phyloP scores from a whole-genome alignment of 208 protist genomes.

The Trypanosomatidae sp. region DNA sequence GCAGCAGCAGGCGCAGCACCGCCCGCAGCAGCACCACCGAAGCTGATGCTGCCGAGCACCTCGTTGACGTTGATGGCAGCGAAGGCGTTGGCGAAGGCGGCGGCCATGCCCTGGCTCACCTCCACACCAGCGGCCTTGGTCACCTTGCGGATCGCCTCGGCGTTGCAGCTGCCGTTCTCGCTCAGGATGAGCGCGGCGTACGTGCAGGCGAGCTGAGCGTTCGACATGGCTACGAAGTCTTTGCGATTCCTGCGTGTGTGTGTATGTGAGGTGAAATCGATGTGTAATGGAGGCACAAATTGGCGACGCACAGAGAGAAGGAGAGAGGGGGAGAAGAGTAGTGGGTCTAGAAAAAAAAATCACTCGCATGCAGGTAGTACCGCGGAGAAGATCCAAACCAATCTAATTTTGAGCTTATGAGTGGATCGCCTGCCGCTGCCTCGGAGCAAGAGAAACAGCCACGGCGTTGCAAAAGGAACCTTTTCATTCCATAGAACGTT shows the following conservation, averaged over 20 bases:
- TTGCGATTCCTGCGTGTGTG: background rate
- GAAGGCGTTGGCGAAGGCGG: slow-evolving; percentile 65
- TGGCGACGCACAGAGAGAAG: no score
- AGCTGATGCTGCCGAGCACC: slow-evolving; percentile 74
- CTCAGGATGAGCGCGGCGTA: slow-evolving; percentile 95
- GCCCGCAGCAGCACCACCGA: slow-evolving; percentile 52
- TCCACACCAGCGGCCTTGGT: slow-evolving; percentile 78
- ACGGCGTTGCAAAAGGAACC: no score
- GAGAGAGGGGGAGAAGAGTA: background rate
- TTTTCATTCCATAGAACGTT: no score
- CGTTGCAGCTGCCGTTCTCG: slow-evolving; percentile 88
- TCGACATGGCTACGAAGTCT: no score
- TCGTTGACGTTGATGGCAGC: slow-evolving; percentile 51
- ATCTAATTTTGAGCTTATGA: no score
- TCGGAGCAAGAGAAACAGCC: no score
- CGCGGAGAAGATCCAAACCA: no score
- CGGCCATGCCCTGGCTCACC: slow-evolving; percentile 75
- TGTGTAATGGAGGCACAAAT: no score
- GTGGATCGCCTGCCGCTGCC: no score
- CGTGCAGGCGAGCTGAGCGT: slow-evolving; percentile 92
- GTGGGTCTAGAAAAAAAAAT: no score
- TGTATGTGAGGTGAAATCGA: background rate
- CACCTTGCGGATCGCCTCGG: slow-evolving; percentile 51
- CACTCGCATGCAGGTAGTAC: no score
- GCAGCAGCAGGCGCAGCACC: slow-evolving; percentile 34